Percentiles rank a stretch among this genome's conserved stretches.
Conservation (phyloP, 2,329 filamentous ascomycete species). For the Rasamsonia emersonii region DNA sequence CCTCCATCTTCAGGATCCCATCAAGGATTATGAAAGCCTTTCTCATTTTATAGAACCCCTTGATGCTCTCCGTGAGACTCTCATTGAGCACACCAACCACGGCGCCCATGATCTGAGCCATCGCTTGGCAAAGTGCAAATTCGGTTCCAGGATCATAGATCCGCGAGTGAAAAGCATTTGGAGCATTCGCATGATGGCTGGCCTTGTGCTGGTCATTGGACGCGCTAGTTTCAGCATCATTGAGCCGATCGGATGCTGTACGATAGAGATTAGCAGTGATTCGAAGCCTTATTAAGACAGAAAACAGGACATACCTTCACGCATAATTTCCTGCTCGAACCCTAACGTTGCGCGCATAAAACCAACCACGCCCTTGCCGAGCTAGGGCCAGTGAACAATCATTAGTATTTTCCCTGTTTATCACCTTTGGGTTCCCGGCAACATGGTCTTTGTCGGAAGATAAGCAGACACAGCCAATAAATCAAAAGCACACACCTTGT, state of each 20-base stretch:
- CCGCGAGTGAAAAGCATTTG: constrained; percentile 45
- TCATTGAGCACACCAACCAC: constrained; percentile 86
- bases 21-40: constrained; percentile 82
- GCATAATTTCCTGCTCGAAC: constrained; percentile 87
- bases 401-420: too few species aligned
- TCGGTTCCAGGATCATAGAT: constrained; percentile 81
- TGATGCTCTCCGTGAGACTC: constrained; percentile 81
- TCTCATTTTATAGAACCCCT: constrained; percentile 84
- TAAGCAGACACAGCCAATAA: too few species aligned
- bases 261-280: constrained; percentile 13
- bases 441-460: too few species aligned
- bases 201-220: constrained; percentile 69
- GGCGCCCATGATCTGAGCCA: constrained; percentile 81
- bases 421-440: too few species aligned
- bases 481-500: constrained; percentile 48
- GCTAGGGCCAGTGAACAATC: constrained; percentile 32
- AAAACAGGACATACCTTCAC: constrained; percentile 45
- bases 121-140: constrained; percentile 72
- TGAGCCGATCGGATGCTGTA: constrained; percentile 59
- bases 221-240: constrained; percentile 66
- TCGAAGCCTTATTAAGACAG: background rate
- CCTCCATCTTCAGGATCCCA: constrained; percentile 66
- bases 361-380: constrained; percentile 70
- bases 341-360: constrained; percentile 83
- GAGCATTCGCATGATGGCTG: constrained; percentile 50